Conservation (phyloP, 805 yeast species). For the Saturnispora kantuleensis region DNA sequence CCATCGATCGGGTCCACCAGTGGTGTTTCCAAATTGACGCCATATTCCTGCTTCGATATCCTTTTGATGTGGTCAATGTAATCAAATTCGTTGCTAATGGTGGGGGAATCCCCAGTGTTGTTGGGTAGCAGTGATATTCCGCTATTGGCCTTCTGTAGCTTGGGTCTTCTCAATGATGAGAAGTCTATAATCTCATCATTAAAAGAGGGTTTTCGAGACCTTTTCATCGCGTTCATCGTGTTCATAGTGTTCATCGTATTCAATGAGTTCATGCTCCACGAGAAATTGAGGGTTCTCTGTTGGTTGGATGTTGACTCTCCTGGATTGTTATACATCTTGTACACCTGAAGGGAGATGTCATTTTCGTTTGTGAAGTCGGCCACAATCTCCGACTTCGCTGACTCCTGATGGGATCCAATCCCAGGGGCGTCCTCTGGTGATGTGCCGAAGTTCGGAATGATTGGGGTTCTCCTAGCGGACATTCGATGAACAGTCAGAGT, state of each 20-base stretch:
- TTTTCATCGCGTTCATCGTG: conserved; percentile 21
- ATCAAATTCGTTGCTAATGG: conserved; percentile 18
- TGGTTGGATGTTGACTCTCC: conserved; percentile 26
- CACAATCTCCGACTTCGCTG: conserved; percentile 19
- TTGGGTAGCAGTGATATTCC: no score
- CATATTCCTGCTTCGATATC: conserved; percentile 28
- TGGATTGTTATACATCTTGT: conserved; percentile 27
- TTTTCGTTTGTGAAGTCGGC: conserved; percentile 20
- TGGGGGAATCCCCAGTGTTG: not conserved
- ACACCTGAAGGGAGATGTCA: conserved; percentile 26
- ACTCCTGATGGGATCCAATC: not conserved
- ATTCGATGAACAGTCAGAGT: no score
- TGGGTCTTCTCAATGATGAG: conserved; percentile 3
- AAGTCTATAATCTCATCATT: conserved; percentile 8
- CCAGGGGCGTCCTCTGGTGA: not conserved
- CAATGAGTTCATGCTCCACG: conserved; percentile 29
- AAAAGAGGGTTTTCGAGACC: conserved; percentile 6
- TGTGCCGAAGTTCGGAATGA: no score
- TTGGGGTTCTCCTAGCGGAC: no score
- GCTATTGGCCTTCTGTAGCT: not conserved
- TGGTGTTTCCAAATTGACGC: conserved; percentile 14
- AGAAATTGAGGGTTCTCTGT: conserved; percentile 26
- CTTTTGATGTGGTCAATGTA: conserved; percentile 30
- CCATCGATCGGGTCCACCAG: conserved; percentile 14
- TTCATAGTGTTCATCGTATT: conserved; percentile 21